These are phyloP conservation scores for Candida methanosorbosa DNA, from an alignment of 805 yeast genomes.

Conservation along the genomic window DNA sequence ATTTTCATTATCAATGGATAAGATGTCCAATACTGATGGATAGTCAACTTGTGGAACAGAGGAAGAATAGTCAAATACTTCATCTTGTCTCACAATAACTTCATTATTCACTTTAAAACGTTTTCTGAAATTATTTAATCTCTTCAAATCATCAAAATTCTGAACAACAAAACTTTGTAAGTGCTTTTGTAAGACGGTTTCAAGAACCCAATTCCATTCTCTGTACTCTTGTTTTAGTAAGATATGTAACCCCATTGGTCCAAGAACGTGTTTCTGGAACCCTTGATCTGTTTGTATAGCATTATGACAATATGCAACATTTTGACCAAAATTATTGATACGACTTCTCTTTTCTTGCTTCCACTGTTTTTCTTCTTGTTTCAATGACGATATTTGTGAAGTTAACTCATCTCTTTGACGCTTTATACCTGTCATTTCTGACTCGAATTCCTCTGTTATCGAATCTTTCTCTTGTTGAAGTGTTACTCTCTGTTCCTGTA, in stretches of 20 bases:
- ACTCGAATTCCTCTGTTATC: conserved; percentile 9
- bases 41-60: conserved; percentile 33
- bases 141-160: conserved; percentile 47
- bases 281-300: conserved; percentile 6
- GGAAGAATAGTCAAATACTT: conserved; percentile 42
- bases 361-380: too few species aligned
- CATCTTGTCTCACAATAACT: conserved; percentile 45
- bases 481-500: conserved; percentile 7
- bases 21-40: conserved; percentile 49
- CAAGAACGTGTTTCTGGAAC: conserved; percentile 45
- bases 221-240: conserved; percentile 45
- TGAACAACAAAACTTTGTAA: conserved; percentile 62
- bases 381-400: too few species aligned
- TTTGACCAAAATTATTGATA: too few species aligned
- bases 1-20: conserved; percentile 46
- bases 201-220: conserved; percentile 55
- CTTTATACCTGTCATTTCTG: too few species aligned
- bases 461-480: background rate
- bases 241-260: conserved; percentile 69
- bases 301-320: background rate
- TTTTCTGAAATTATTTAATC: conserved; percentile 27
- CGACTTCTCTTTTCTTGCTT: too few species aligned
- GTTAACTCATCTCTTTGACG: too few species aligned
- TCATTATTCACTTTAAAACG: conserved; percentile 22
- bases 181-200: conserved; percentile 38